Evolutionary conservation across 2,329 filamentous ascomycete species (phyloP).

Genomic region (Ophiocordyceps robertsii): DNA sequence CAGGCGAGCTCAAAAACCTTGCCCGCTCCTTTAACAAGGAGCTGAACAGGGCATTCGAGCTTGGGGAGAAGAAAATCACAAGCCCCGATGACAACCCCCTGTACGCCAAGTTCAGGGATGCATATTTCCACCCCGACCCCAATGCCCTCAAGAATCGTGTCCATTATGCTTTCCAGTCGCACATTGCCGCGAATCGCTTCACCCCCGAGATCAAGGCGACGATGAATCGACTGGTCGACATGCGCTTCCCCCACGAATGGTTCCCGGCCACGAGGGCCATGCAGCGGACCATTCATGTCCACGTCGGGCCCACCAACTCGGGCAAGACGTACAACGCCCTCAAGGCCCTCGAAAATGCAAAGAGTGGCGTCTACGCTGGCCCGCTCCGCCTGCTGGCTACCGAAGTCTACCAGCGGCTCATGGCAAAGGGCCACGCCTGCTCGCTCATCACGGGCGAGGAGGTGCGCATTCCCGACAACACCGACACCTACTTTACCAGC

Average conservation of each 20-base stretch:
- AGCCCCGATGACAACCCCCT: conserved; percentile 34
- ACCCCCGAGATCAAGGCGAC: conserved; percentile 40
- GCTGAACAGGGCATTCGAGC: conserved; percentile 29
- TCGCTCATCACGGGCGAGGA: conserved; percentile 88
- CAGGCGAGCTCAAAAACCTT: conserved; percentile 30
- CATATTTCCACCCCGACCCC: conserved; percentile 41
- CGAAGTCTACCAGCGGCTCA: conserved; percentile 84
- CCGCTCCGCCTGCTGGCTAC: conserved; percentile 81
- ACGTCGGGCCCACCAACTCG: conserved; percentile 94
- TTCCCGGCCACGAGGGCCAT: conserved; percentile 70
- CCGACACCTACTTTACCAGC: conserved; percentile 51
- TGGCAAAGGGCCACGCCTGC: conserved; percentile 62
- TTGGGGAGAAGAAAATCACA: conserved; percentile 26
- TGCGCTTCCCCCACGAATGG: conserved; percentile 87
- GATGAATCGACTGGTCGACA: conserved; percentile 59
- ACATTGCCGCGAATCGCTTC: conserved; percentile 44
- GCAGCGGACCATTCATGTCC: conserved; percentile 75
- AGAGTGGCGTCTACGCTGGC: conserved; percentile 76
- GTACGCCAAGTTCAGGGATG: conserved; percentile 44
- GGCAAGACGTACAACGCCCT: conserved; percentile 95
- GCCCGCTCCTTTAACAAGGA: conserved; percentile 29
- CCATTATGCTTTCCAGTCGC: conserved; percentile 54
- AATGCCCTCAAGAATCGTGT: conserved; percentile 43
- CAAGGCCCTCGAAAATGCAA: conserved; percentile 64
- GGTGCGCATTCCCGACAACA: conserved; percentile 50